Conservation (phyloP, 2,329 filamentous ascomycete genomes). For the Chaetomiaceae sp. region DNA sequence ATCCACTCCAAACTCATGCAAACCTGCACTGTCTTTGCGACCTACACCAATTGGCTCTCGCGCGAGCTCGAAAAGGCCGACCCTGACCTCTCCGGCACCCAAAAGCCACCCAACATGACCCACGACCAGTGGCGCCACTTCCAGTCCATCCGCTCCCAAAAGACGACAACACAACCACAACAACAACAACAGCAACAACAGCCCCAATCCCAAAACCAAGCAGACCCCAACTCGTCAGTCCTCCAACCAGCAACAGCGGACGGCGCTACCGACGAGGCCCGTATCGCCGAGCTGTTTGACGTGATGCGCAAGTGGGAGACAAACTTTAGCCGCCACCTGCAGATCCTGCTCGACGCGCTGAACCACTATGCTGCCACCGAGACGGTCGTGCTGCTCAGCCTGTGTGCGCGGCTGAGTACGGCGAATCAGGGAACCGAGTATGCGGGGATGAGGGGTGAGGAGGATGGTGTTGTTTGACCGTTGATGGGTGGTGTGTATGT, state of each 20-base stretch:
- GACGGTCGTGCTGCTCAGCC: slow-evolving; percentile 85
- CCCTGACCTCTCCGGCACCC: slow-evolving; percentile 62
- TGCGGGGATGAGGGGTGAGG: slow-evolving; percentile 55
- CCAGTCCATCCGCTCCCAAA: slow-evolving; percentile 45
- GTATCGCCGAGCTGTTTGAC: slow-evolving; percentile 76
- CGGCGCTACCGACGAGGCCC: slow-evolving; percentile 30
- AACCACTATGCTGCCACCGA: slow-evolving; percentile 98
- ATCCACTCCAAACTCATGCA: slow-evolving; percentile 97
- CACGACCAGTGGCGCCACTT: slow-evolving; percentile 58
- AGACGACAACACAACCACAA: slow-evolving; percentile 23
- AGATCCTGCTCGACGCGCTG: slow-evolving; percentile 88
- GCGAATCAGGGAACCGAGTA: slow-evolving; percentile 72
- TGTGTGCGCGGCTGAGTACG: slow-evolving; percentile 78
- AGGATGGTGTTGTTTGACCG: slow-evolving; percentile 37
- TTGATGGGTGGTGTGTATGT: background rate
- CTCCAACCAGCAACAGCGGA: slow-evolving; percentile 29
- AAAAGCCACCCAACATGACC: slow-evolving; percentile 57
- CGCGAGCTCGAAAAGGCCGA: slow-evolving; percentile 81
- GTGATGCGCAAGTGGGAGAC: slow-evolving; percentile 88
- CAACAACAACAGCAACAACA: background rate
- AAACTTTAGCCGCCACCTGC: slow-evolving; percentile 86
- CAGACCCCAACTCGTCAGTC: slow-evolving; percentile 21
- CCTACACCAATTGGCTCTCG: slow-evolving; percentile 81
- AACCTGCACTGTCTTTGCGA: slow-evolving; percentile 89
- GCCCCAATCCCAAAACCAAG: background rate